These are phyloP conservation scores for Laguncularia racemosa DNA, from an alignment of 345 rosid genomes.

Conservation along the genomic window DNA sequence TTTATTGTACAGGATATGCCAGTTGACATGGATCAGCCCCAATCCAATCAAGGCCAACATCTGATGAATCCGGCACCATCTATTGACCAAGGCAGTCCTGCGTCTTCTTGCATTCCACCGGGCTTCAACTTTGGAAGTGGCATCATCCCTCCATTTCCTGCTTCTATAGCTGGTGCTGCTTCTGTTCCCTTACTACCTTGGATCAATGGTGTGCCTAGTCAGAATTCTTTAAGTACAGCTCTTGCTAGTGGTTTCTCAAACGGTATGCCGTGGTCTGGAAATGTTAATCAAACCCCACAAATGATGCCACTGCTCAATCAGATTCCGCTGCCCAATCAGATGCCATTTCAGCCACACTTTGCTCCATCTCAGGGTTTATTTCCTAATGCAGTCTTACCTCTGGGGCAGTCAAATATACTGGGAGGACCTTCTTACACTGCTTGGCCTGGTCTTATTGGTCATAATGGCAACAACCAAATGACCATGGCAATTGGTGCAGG, in stretches of 20 bases:
- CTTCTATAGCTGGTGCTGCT: slow-evolving; percentile 25
- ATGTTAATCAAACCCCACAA: slow-evolving; percentile 35
- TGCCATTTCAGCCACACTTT: too few species aligned
- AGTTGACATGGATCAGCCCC: slow-evolving; percentile 10
- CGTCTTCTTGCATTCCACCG: slow-evolving; percentile 16
- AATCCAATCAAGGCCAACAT: slow-evolving; percentile 18
- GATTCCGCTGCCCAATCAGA: slow-evolving; percentile 16
- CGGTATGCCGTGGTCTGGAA: slow-evolving; percentile 39
- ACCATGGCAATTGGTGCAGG: too few species aligned
- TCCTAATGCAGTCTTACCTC: too few species aligned
- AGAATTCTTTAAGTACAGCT: slow-evolving; percentile 19
- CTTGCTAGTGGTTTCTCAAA: slow-evolving; percentile 34
- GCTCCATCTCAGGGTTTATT: too few species aligned
- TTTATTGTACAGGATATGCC: slow-evolving; percentile 27
- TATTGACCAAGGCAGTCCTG: slow-evolving; percentile 14
- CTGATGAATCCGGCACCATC: slow-evolving; percentile 19
- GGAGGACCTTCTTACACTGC: too few species aligned
- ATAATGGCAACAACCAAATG: too few species aligned
- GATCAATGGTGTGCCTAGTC: slow-evolving; percentile 25
- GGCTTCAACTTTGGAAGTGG: slow-evolving; percentile 25
- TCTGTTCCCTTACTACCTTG: slow-evolving; percentile 23
- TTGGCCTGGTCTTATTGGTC: too few species aligned
- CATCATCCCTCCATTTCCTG: slow-evolving; percentile 25
- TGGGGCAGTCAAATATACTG: too few species aligned
- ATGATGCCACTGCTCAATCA: slow-evolving; percentile 29